These are phyloP conservation scores for Volvox reticuliferus DNA, from an alignment of 139 green algal genomes.

Conservation along the genomic window DNA sequence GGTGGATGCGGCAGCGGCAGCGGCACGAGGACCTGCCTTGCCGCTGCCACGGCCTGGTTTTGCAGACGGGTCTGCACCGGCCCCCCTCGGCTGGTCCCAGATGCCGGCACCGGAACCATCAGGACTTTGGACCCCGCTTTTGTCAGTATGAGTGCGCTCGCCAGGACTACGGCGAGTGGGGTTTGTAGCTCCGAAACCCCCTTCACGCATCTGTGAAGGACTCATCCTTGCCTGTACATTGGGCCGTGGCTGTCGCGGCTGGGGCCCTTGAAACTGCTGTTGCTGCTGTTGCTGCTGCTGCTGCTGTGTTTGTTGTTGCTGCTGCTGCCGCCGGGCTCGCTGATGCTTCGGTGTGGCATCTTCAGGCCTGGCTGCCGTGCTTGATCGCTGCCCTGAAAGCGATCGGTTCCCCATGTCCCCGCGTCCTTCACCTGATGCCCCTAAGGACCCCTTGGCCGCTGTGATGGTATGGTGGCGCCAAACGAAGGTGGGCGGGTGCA, in stretches of 20 bases:
- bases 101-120: too few species aligned
- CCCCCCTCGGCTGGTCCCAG: too few species aligned
- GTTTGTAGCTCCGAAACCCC: not conserved
- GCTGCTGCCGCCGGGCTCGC: not conserved
- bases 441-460: too few species aligned
- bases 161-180: not conserved
- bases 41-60: too few species aligned
- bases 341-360: not conserved
- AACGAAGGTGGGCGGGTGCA: too few species aligned
- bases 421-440: too few species aligned
- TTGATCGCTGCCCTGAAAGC: too few species aligned
- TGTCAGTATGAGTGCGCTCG: too few species aligned
- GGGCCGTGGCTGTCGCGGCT: not conserved
- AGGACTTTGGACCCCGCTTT: too few species aligned
- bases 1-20: not conserved
- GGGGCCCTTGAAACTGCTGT: not conserved
- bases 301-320: not conserved
- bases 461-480: too few species aligned
- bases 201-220: not conserved
- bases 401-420: too few species aligned
- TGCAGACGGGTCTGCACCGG: too few species aligned
- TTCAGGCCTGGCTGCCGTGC: not conserved
- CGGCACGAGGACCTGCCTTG: not conserved
- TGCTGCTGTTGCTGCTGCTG: not conserved
- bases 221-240: not conserved